Conservation (phyloP, 495 filamentous ascomycete species). For the Letharia lupina region DNA sequence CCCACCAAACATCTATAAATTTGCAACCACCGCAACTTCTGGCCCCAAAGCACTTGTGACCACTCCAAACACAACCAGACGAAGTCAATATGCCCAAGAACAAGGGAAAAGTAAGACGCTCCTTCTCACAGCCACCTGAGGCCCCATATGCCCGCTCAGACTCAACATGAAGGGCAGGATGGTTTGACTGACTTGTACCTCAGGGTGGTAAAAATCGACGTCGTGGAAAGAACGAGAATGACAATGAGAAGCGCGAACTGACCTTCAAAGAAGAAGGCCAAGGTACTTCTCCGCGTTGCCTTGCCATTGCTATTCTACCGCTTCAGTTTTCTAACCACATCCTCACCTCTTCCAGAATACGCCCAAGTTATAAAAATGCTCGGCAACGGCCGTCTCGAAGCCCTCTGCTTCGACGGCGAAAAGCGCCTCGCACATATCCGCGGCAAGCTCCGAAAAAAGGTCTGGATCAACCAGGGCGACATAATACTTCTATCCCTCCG, state of each 20-base stretch:
- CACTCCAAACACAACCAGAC: constrained; percentile 10
- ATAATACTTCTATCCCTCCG: constrained; percentile 95
- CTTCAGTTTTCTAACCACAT: neutral
- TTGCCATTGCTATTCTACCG: neutral
- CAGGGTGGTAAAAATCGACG: constrained; percentile 98
- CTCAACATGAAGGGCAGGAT: neutral
- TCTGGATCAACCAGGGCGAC: constrained; percentile 97
- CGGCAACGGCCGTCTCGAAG: constrained; percentile 94
- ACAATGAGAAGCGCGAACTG: constrained; percentile 98
- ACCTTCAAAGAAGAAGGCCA: constrained; percentile 99
- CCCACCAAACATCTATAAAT: neutral
- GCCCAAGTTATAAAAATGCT: constrained; percentile 98
- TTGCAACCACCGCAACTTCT: too few species aligned
- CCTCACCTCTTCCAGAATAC: constrained; percentile 58
- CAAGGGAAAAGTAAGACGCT: constrained; percentile 79
- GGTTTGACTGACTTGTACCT: neutral
- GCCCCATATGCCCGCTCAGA: neutral
- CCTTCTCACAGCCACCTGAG: constrained; percentile 23
- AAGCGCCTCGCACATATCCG: constrained; percentile 78
- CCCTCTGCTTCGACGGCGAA: constrained; percentile 92
- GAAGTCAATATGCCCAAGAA: constrained; percentile 82
- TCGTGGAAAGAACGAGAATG: constrained; percentile 99
- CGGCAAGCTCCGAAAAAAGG: constrained; percentile 97
- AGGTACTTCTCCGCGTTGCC: constrained; percentile 40
- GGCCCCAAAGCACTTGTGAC: neutral